Base-by-base conservation (phyloP, 768 basidiomycete species). In the Phanerochaete carnosa region DNA sequence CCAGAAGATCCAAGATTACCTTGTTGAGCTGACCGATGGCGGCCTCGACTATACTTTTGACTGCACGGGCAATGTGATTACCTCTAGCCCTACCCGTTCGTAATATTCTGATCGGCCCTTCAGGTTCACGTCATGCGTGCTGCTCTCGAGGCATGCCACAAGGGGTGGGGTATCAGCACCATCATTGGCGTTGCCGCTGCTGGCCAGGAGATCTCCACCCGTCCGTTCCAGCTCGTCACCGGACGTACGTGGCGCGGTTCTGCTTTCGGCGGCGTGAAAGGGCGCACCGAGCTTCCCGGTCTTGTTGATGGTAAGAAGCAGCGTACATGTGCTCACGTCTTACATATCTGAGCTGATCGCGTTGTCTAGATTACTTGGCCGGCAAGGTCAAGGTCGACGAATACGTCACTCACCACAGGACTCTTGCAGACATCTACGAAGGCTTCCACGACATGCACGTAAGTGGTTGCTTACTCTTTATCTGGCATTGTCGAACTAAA, bases 371-470 rank as follows among this genome's bases (percentile, higher is more conserved):
- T 65, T 96, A 95, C 74, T 82, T 95, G 61, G 72, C 79, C 19
- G 92, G 91, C 58, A 87, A 82, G 65, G 78, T 96, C 69, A 93
- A 89, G 77, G 87, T 99, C 55, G 95, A 99, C 71, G 94, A 98
- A 73, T 99, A 96, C 73, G 89, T 98, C 61, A 96, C 96, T 50
- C 96, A 98, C 76, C 79, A 84, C 66, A 83, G 88, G 67, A 83
- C 76, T 45, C 77, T 95, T 35, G 80, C 76, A 26, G 87, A 92
- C 6, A 90, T 95, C 71, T 92, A 92, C 74, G 80, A 86, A 52
- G 94, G 93, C 23, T 98, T 99, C 81, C 79, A 89, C 59, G 92
- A 96, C 70, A 98, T 99, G 95, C 94, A 98, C 77, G 93, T 95
- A 76, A 75, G 94, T 83, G 39, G 19, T 19, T 19, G 39, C 4